Evolutionary conservation across 495 filamentous ascomycete genomes (phyloP), one percentile per base, ranked within the genome.

Genomic region (Patellaria atrata): DNA sequence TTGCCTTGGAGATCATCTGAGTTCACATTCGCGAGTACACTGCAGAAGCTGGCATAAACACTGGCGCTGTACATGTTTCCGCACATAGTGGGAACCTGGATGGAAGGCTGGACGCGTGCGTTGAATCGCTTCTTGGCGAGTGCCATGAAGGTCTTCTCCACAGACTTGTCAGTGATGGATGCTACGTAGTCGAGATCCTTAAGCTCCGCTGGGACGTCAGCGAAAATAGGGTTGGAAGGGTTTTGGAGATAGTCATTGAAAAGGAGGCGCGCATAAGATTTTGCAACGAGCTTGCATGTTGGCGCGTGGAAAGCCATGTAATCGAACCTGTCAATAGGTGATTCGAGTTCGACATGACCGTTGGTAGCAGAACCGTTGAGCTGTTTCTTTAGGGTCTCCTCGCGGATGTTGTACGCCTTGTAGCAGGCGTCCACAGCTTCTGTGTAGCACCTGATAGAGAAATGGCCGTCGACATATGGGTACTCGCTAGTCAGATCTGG

Each of bases 61-160:
- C 82, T 93, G 31, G 79, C 89, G 50, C 79, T 86, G 65, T 97
- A 97, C 91, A 94, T 97, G 71, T 97, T 97, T 59, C 89, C 91
- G 60, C 85, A 94, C 64, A 83, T 77, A 27, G 85, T 94, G 22
- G 89, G 79, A 15, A 91, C 79, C 55, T 91, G 66, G 53, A 89
- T 79, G 51, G 68, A 62, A 23, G 91, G 85, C 54, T 77, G 65
- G 38, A 97, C 81, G 57, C 85, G 81, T 59, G 84, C 75, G 45
- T 76, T 73, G 65, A 85, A 96, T 38, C 76, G 77, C 75, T 94
- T 94, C 79, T 97, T 97, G 53, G 82, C 76, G 41, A 96, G 71
- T 31, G 53, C 75, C 79, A 96, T 84, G 63, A 97, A 92, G 35
- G 80, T 80, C 77, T 96, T 96, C 71, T 97, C 89, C 16, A 97